Base-by-base conservation (phyloP, 2,329 filamentous ascomycete genomes). In the Trichoderma sp. region DNA sequence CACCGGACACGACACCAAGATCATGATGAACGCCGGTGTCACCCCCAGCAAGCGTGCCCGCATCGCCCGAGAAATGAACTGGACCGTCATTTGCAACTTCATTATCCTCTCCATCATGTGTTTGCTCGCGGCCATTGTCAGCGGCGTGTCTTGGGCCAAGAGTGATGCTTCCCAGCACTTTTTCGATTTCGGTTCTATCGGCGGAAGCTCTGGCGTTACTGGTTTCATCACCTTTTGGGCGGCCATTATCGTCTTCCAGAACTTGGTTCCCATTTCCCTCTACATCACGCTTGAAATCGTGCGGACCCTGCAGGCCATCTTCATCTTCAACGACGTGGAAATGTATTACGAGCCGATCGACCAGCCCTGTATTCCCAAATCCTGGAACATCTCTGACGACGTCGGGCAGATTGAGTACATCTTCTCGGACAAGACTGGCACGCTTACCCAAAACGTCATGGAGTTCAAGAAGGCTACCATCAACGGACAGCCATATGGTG, bases 381-480 rank as follows among this genome's bases (percentile, higher is more conserved):
- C 95, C 0, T 99, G 96, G 96, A 99, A 98, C 79, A 98, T 99
- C 65, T 98, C 95, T 1, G 96, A 99, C 79, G 97, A 99, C 77
- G 87, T 99, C 61, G 96, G 96, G 13, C 96, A 99, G 82, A 97
- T 99, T 74, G 96, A 98, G 82, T 99, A 98, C 84, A 97, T 99
- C 75, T 99, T 99, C 82, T 98, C 95, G 0, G 95, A 98, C 85
- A 98, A 98, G 85, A 98, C 95, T 0, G 95, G 95, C 30, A 98
- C 95, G 1, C 84, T 98, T 76, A 98, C 95, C 6, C 97, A 96
- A 83, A 98, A 98, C 79, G 92, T 95, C 85, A 98, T 99, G 96
- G 97, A 99, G 81, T 99, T 98, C 88, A 99, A 98, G 82, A 99
- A 99, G 82, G 94, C 92, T 70, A 97, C 95, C 0, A 91, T 99